Conservation (phyloP, 2,329 filamentous ascomycete genomes). For the Coniochaeta sp. region DNA sequence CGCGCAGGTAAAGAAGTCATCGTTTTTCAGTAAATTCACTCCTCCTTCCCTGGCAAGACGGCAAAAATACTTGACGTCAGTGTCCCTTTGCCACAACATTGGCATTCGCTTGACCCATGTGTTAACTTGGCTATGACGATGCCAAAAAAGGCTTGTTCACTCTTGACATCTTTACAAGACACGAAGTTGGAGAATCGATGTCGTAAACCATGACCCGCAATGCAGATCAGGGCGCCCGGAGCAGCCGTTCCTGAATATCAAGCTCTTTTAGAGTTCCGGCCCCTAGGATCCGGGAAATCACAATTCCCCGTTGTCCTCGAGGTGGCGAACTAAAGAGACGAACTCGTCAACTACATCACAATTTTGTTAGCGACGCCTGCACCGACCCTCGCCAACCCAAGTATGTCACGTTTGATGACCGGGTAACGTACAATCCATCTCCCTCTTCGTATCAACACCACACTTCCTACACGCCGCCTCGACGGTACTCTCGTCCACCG, state of each 20-base stretch:
- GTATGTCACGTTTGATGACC: too few species aligned
- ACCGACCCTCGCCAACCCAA: too few species aligned
- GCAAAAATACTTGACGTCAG: neutral
- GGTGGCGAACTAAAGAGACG: neutral
- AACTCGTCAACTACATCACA: constrained; percentile 1
- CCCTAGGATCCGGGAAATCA: neutral
- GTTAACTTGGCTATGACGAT: neutral
- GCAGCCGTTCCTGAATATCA: neutral
- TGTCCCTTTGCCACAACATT: neutral
- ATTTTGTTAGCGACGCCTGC: too few species aligned
- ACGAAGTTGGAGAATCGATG: neutral
- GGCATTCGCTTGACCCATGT: neutral
- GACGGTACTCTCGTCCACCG: constrained; percentile 3
- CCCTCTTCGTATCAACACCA: constrained; percentile 6
- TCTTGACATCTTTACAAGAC: too few species aligned
- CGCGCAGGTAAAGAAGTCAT: neutral
- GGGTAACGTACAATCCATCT: constrained; percentile 10
- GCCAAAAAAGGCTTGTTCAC: neutral
- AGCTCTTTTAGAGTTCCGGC: neutral
- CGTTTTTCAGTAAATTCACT: too few species aligned
- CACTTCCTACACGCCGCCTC: constrained; percentile 7
- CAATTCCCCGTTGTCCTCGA: neutral
- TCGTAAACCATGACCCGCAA: neutral
- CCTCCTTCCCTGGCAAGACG: neutral
- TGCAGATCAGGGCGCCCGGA: neutral